These are phyloP conservation scores for Venustampulla echinocandica DNA, from an alignment of 495 filamentous ascomycete species.

Conservation along the genomic window DNA sequence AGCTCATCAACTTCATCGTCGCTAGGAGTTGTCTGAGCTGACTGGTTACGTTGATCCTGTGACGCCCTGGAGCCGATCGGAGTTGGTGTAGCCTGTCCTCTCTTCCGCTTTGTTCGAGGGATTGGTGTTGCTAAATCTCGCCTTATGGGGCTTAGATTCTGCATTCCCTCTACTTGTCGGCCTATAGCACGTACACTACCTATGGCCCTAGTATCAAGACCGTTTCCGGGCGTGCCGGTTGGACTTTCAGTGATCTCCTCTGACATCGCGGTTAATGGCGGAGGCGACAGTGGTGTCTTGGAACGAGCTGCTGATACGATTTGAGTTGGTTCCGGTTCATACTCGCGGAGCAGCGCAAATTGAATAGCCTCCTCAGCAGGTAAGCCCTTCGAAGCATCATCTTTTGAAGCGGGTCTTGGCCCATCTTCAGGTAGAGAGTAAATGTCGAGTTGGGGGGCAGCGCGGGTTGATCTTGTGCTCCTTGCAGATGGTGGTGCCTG, in stretches of 20 bases:
- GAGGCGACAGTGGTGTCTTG: slow-evolving; percentile 1
- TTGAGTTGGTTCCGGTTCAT: neutral
- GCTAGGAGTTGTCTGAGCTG: neutral
- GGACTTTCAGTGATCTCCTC: slow-evolving; percentile 41
- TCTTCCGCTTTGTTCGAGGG: slow-evolving; percentile 13
- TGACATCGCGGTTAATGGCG: neutral
- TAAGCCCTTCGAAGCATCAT: neutral
- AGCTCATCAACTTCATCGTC: slow-evolving; percentile 19
- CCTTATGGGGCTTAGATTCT: neutral
- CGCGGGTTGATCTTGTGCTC: slow-evolving; percentile 13
- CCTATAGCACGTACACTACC: neutral
- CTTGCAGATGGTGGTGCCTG: slow-evolving; percentile 6
- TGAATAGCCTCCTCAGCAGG: neutral
- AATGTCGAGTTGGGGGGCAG: slow-evolving; percentile 12
- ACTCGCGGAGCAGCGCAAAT: neutral
- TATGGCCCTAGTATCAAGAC: slow-evolving; percentile 6
- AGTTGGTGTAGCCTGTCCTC: neutral
- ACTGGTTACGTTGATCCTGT: neutral
- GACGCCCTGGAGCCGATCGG: neutral
- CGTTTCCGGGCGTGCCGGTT: slow-evolving; percentile 38
- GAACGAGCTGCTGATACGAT: neutral
- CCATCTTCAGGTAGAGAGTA: slow-evolving; percentile 11
- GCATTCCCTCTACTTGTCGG: slow-evolving; percentile 9
- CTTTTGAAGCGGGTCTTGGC: neutral
- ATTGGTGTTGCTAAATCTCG: slow-evolving; percentile 1